Evolutionary conservation across 2,329 filamentous ascomycete species (phyloP).

Genomic region (Botrytis elliptica): DNA sequence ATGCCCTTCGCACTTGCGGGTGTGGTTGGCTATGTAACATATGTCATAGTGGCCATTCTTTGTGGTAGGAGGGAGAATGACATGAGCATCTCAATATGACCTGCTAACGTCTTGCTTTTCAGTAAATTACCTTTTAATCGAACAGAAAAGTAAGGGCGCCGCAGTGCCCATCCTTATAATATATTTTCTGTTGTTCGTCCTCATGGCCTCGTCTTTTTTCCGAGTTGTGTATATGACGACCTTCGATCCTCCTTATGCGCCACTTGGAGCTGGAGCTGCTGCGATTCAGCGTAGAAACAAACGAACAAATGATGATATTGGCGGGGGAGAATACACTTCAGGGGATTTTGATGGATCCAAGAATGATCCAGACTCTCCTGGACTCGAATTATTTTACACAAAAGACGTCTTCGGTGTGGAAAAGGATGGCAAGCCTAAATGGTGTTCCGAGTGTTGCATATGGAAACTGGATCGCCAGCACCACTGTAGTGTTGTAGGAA

Average conservation of each 20-base stretch:
- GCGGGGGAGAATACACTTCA: constrained; percentile 30
- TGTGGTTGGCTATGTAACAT: constrained; percentile 66
- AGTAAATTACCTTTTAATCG: constrained; percentile 71
- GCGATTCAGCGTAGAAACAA: constrained; percentile 29
- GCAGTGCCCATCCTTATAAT: constrained; percentile 70
- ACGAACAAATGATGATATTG: constrained; percentile 33
- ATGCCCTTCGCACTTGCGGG: constrained; percentile 69
- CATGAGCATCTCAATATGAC: constrained; percentile 8
- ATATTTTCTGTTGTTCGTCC: constrained; percentile 69
- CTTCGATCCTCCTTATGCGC: constrained; percentile 70
- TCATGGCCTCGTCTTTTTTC: constrained; percentile 66
- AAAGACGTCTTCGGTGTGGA: constrained; percentile 85
- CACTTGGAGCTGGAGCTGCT: constrained; percentile 51
- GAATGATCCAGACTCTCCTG: constrained; percentile 57
- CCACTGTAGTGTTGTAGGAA: constrained; percentile 68
- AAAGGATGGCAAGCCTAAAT: constrained; percentile 76
- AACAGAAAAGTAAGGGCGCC: constrained; percentile 46
- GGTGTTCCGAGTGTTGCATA: constrained; percentile 79
- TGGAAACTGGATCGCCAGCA: constrained; percentile 89
- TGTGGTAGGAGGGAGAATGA: constrained; percentile 55
- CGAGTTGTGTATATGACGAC: constrained; percentile 69
- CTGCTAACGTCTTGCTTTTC: constrained; percentile 23
- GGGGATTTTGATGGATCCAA: constrained; percentile 25
- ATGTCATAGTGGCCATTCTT: constrained; percentile 64
- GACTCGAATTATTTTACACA: constrained; percentile 74